A percentile compares a stretch with the other conserved stretches of the same genome.
phyloP scores from a whole-genome alignment of 2,329 filamentous ascomycete species.

The Hymenoscyphus infarciens region DNA sequence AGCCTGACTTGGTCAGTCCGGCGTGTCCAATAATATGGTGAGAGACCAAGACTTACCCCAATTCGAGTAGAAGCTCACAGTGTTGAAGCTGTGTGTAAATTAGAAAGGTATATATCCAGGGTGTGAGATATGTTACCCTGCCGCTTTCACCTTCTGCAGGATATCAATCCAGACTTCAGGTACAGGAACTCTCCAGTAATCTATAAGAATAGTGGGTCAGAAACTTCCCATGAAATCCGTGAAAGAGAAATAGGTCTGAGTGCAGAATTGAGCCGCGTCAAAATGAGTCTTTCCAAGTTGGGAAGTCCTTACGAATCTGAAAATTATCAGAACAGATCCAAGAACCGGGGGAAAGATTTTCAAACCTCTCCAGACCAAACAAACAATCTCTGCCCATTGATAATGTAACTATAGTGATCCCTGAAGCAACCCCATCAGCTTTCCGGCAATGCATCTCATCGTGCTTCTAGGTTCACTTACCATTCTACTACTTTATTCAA shows the following conservation, averaged over 20 bases:
- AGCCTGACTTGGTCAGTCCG: slow-evolving; percentile 31
- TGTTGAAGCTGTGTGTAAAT: slow-evolving; percentile 53
- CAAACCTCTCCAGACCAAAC: slow-evolving; percentile 47
- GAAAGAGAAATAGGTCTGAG: neutral
- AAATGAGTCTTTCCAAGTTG: neutral
- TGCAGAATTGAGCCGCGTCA: neutral
- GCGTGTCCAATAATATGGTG: neutral
- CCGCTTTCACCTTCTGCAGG: slow-evolving; percentile 77
- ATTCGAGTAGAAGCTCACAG: slow-evolving; percentile 73
- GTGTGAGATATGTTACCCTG: slow-evolving; percentile 45
- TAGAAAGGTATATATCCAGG: slow-evolving; percentile 3
- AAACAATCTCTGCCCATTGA: slow-evolving; percentile 49
- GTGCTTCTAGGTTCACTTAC: slow-evolving; percentile 7
- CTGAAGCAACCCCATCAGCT: slow-evolving; percentile 21
- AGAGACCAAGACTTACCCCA: slow-evolving; percentile 65
- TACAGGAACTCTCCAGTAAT: slow-evolving; percentile 56
- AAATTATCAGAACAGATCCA: neutral
- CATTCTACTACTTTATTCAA: slow-evolving; percentile 46
- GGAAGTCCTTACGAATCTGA: neutral
- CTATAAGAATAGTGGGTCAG: neutral
- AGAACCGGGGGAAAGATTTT: neutral
- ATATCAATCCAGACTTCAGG: slow-evolving; percentile 64
- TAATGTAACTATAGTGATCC: slow-evolving; percentile 51
- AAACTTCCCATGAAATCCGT: neutral
- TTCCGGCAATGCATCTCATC: neutral